These are phyloP conservation scores for Phymatotrichopsis omnivora DNA, from an alignment of 2,329 filamentous ascomycete species.

Conservation along the genomic window DNA sequence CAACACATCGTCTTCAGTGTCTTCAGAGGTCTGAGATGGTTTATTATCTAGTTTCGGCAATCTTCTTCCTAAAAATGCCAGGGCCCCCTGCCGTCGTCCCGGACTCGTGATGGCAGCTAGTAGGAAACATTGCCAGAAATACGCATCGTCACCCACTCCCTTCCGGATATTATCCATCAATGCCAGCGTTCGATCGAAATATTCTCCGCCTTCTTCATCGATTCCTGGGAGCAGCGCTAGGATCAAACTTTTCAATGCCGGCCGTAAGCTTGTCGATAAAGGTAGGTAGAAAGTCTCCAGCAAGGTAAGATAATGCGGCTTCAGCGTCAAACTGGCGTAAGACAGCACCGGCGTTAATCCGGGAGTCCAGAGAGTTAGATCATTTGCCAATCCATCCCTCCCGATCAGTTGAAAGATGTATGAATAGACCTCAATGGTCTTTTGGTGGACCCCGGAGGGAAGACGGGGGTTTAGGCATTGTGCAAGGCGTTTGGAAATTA, in stretches of 20 bases:
- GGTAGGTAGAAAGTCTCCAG: conserved; percentile 70
- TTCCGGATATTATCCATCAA: conserved; percentile 61
- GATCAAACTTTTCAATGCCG: conserved; percentile 82
- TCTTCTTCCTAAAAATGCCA: conserved; percentile 73
- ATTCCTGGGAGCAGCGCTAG: conserved; percentile 81
- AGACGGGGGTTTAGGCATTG: conserved; percentile 91
- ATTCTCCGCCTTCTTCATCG: conserved; percentile 93
- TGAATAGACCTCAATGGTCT: conserved; percentile 84
- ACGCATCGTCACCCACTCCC: conserved; percentile 48
- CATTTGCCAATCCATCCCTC: conserved; percentile 63
- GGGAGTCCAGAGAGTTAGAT: conserved; percentile 79
- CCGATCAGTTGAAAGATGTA: conserved; percentile 83
- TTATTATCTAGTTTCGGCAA: conserved; percentile 58
- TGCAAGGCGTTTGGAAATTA: conserved; percentile 79
- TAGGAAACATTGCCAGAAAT: conserved; percentile 98
- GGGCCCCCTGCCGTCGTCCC: conserved; percentile 69
- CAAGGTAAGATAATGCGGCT: conserved; percentile 73
- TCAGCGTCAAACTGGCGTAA: conserved; percentile 86
- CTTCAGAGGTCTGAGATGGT: conserved; percentile 32
- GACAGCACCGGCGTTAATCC: conserved; percentile 81
- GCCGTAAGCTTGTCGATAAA: conserved; percentile 61
- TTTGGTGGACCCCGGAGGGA: conserved; percentile 94
- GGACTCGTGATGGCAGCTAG: conserved; percentile 84
- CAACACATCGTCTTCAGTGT: conserved; percentile 32
- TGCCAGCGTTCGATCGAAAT: conserved; percentile 78